phyloP scores from a whole-genome alignment of 495 filamentous ascomycete species.

The Hyaloscypha finlandica region DNA sequence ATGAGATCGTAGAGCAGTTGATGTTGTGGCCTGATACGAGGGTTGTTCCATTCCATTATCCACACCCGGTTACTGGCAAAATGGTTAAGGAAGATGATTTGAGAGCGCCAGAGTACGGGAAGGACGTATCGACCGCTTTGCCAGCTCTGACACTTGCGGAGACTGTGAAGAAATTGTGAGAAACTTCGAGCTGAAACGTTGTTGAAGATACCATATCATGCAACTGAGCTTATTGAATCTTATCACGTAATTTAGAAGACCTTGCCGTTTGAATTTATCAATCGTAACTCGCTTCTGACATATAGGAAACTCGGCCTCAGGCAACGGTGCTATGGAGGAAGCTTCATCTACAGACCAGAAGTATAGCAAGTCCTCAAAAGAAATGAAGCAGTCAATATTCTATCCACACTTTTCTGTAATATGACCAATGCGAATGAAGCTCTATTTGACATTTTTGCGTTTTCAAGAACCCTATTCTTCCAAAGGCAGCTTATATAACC shows the following conservation, averaged over 20 bases:
- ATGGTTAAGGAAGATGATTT: slow-evolving; percentile 45
- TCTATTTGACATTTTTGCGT: not conserved
- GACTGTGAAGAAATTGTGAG: slow-evolving; percentile 11
- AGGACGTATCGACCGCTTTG: slow-evolving; percentile 39
- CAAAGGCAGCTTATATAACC: slow-evolving; percentile 52
- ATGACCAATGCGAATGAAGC: not conserved
- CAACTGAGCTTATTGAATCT: not conserved
- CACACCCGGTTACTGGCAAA: slow-evolving; percentile 54
- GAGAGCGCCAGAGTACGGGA: slow-evolving; percentile 47
- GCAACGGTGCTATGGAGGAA: not conserved
- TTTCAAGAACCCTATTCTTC: slow-evolving; percentile 32
- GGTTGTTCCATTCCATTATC: slow-evolving; percentile 57
- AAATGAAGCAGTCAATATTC: too few species aligned
- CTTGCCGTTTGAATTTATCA: too few species aligned
- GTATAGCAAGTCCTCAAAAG: too few species aligned
- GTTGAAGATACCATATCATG: not conserved
- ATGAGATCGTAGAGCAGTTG: slow-evolving; percentile 54
- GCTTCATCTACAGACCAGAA: too few species aligned
- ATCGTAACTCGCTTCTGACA: too few species aligned
- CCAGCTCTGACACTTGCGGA: slow-evolving; percentile 44
- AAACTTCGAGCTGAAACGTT: not conserved
- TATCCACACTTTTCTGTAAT: too few species aligned
- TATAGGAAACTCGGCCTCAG: too few species aligned
- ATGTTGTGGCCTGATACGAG: slow-evolving; percentile 58
- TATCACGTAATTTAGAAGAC: too few species aligned